Conservation (phyloP, 2,329 filamentous ascomycete species). For the Aspergillaceae sp. region DNA sequence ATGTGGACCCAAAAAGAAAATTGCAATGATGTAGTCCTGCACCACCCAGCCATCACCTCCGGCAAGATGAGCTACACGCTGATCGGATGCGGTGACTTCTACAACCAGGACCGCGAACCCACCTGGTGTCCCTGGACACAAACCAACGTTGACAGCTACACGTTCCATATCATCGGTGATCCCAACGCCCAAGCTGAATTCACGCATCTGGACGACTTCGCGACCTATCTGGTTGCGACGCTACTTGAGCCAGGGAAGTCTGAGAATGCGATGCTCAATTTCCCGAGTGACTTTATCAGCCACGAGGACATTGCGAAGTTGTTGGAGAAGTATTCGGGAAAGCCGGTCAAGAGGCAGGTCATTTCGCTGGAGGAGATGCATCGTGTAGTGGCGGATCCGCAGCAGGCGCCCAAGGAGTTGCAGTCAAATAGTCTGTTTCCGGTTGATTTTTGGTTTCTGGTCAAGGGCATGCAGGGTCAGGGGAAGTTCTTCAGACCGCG, state of each 20-base stretch:
- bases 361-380: slow-evolving; percentile 12
- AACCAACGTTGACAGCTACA: slow-evolving; percentile 11
- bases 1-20: slow-evolving; percentile 9
- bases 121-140: slow-evolving; percentile 21
- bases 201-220: slow-evolving; percentile 19
- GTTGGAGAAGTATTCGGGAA: slow-evolving; percentile 13
- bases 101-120: slow-evolving; percentile 20
- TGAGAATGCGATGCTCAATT: slow-evolving; percentile 15
- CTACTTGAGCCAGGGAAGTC: slow-evolving; percentile 14
- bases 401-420: slow-evolving; percentile 9
- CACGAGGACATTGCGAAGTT: slow-evolving; percentile 13
- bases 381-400: slow-evolving; percentile 6
- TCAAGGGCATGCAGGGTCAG: slow-evolving; percentile 14
- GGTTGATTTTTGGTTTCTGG: slow-evolving; percentile 18
- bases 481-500: slow-evolving; percentile 13
- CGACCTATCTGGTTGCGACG: slow-evolving; percentile 16
- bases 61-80: slow-evolving; percentile 23
- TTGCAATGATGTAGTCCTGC: slow-evolving; percentile 9
- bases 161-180: slow-evolving; percentile 16
- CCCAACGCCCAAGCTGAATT: slow-evolving; percentile 16
- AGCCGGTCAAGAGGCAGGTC: slow-evolving; percentile 8
- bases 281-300: slow-evolving; percentile 17
- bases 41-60: slow-evolving; percentile 13
- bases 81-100: slow-evolving; percentile 25
- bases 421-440: slow-evolving; percentile 9